Evolutionary conservation across 2,329 filamentous ascomycete species (phyloP).

Genomic region (Pseudocercospora pini-densiflorae): DNA sequence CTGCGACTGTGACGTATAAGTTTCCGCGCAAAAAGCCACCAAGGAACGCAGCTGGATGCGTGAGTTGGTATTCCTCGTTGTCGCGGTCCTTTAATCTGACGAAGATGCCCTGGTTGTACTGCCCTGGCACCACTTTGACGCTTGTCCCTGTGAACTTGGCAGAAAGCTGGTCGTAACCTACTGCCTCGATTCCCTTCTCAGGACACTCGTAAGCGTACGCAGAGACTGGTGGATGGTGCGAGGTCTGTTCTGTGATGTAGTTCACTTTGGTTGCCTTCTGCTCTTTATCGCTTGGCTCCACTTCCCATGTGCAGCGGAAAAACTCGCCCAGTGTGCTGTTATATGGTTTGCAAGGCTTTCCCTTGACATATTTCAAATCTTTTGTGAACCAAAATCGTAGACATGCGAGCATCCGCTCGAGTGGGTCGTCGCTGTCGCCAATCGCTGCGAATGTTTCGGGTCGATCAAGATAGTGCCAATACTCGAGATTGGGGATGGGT

Average conservation of each 20-base stretch:
- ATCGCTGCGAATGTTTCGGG: slow-evolving; percentile 86
- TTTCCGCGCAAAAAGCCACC: slow-evolving; percentile 85
- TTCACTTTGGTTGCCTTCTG: slow-evolving; percentile 73
- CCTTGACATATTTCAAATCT: slow-evolving; percentile 98
- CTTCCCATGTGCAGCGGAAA: slow-evolving; percentile 97
- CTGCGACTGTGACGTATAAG: slow-evolving; percentile 88
- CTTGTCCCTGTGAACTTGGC: slow-evolving; percentile 98
- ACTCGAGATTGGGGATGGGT: slow-evolving; percentile 95
- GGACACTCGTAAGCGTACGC: slow-evolving; percentile 94
- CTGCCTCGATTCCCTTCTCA: slow-evolving; percentile 83
- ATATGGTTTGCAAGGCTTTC: slow-evolving; percentile 98
- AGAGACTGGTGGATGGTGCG: slow-evolving; percentile 95
- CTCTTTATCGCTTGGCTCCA: slow-evolving; percentile 63
- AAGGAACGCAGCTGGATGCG: slow-evolving; percentile 90
- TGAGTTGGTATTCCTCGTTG: slow-evolving; percentile 92
- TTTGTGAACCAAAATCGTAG: slow-evolving; percentile 99
- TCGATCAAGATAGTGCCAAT: slow-evolving; percentile 97
- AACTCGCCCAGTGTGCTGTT: slow-evolving; percentile 98
- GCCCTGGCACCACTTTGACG: slow-evolving; percentile 86
- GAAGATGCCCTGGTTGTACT: slow-evolving; percentile 96
- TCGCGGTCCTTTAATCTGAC: slow-evolving; percentile 79
- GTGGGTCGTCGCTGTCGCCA: slow-evolving; percentile 86
- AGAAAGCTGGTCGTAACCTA: slow-evolving; percentile 93
- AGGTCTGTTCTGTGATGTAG: slow-evolving; percentile 96
- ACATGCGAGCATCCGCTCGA: slow-evolving; percentile 94